A percentile compares a stretch with the other conserved stretches of the same genome.
Evolutionary conservation across 2,329 filamentous ascomycete genomes (phyloP).

Genomic region (Xylaria sp.): DNA sequence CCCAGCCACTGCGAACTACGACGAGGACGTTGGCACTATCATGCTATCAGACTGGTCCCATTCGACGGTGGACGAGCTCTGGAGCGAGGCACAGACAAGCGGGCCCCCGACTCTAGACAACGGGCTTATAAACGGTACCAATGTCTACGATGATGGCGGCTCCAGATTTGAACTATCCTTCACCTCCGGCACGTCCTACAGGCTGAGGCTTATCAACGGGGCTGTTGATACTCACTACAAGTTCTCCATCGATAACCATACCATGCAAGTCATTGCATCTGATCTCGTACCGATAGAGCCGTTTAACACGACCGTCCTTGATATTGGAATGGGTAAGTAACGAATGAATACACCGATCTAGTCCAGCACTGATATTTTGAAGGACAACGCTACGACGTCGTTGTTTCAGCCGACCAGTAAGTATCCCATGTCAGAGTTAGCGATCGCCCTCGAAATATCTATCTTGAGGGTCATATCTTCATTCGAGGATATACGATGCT

Average conservation of each 20-base stretch:
- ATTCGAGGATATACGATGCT: constrained; percentile 11
- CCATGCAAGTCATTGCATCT: constrained; percentile 57
- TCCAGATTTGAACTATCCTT: constrained; percentile 43
- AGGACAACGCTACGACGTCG: constrained; percentile 49
- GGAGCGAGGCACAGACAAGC: constrained; percentile 27
- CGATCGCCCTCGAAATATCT: constrained; percentile 20
- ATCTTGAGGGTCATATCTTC: background rate
- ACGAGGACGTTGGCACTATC: constrained; percentile 63
- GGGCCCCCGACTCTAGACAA: constrained; percentile 47
- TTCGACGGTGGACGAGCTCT: constrained; percentile 44
- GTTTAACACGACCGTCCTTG: constrained; percentile 50
- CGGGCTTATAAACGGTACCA: constrained; percentile 42
- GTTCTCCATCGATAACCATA: constrained; percentile 60
- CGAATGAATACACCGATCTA: background rate
- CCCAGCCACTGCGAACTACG: constrained; percentile 60
- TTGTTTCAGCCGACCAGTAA: constrained; percentile 46
- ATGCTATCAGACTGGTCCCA: constrained; percentile 64
- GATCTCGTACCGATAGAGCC: constrained; percentile 63
- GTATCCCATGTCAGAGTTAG: constrained; percentile 36
- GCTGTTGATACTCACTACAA: constrained; percentile 48
- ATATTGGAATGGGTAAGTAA: constrained; percentile 33
- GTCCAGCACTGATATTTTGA: constrained; percentile 6
- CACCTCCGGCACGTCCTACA: constrained; percentile 46
- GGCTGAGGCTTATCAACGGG: constrained; percentile 52
- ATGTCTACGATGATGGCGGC: constrained; percentile 41